phyloP scores from a whole-genome alignment of 2,329 filamentous ascomycete species.

The Alternaria ventricosa region DNA sequence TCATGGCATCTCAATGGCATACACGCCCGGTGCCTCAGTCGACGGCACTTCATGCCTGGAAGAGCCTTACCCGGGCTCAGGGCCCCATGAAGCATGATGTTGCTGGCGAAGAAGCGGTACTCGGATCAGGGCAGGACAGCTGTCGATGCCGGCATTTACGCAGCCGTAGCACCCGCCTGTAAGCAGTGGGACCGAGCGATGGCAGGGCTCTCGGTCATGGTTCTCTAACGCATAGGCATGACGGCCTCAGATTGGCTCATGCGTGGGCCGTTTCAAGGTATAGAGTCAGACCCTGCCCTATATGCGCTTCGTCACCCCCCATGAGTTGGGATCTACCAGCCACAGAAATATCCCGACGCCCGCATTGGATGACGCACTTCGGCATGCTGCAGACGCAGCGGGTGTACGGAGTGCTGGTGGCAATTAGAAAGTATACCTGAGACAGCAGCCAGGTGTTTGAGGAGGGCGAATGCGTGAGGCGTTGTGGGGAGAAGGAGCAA shows the following conservation, averaged over 20 bases:
- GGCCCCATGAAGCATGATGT: constrained; percentile 33
- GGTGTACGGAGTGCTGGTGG: constrained; percentile 33
- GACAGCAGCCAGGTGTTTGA: constrained; percentile 12
- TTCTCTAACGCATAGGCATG: constrained; percentile 48
- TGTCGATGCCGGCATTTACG: constrained; percentile 43
- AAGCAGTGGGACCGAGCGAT: constrained; percentile 37
- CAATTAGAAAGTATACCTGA: constrained; percentile 28
- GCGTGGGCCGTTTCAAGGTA: constrained; percentile 51
- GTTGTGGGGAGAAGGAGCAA: constrained; percentile 14
- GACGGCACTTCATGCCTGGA: constrained; percentile 37
- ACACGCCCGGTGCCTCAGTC: constrained; percentile 31
- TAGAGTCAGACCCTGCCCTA: constrained; percentile 43
- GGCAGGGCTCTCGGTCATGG: constrained; percentile 32
- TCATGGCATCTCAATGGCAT: constrained; percentile 18
- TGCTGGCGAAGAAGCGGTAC: constrained; percentile 30
- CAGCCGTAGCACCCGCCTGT: constrained; percentile 48
- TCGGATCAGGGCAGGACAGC: constrained; percentile 38
- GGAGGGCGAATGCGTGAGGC: constrained; percentile 3
- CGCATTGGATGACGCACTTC: constrained; percentile 40
- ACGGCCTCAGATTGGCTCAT: constrained; percentile 49
- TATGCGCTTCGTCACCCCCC: constrained; percentile 48
- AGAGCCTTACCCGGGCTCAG: constrained; percentile 32
- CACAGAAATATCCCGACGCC: constrained; percentile 41
- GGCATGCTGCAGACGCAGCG: constrained; percentile 30
- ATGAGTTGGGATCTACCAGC: constrained; percentile 44